Conservation (phyloP, 176 grass and related monocot species). For the Tuctoria greenei region DNA sequence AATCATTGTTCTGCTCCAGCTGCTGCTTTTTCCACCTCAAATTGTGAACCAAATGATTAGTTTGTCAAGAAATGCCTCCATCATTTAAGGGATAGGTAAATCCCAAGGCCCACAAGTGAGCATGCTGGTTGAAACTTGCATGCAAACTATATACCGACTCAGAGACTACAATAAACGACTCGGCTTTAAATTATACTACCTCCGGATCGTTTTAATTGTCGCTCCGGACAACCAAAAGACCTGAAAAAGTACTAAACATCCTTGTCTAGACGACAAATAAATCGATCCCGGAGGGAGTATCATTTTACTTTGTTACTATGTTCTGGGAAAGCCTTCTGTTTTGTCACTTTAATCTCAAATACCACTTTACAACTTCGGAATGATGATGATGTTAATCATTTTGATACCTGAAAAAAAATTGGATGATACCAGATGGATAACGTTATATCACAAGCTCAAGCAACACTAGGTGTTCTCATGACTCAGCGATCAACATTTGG, state of each 20-base stretch:
- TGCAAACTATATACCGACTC: not conserved
- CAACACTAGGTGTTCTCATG: conserved; percentile 80
- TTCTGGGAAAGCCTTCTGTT: not conserved
- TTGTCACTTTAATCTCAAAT: not conserved
- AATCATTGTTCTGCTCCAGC: not conserved
- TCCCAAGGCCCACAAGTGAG: too few species aligned
- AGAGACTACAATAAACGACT: not conserved
- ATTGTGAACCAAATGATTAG: too few species aligned
- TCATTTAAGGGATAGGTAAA: too few species aligned
- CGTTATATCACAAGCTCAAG: conserved; percentile 96
- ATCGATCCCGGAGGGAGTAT: too few species aligned
- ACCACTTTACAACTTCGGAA: not conserved
- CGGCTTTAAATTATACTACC: not conserved
- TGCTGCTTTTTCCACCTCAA: not conserved
- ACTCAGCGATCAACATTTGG: conserved; percentile 92
- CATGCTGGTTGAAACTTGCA: not conserved
- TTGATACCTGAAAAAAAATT: conserved; percentile 16
- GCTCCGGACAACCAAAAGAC: too few species aligned
- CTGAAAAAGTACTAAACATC: too few species aligned
- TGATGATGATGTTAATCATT: not conserved
- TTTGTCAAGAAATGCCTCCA: too few species aligned
- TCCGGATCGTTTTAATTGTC: too few species aligned
- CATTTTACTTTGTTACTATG: not conserved
- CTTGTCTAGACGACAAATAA: too few species aligned
- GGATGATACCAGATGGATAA: conserved; percentile 74